phyloP scores from a whole-genome alignment of 768 basidiomycete species.

The Boletus tomentosulus region DNA sequence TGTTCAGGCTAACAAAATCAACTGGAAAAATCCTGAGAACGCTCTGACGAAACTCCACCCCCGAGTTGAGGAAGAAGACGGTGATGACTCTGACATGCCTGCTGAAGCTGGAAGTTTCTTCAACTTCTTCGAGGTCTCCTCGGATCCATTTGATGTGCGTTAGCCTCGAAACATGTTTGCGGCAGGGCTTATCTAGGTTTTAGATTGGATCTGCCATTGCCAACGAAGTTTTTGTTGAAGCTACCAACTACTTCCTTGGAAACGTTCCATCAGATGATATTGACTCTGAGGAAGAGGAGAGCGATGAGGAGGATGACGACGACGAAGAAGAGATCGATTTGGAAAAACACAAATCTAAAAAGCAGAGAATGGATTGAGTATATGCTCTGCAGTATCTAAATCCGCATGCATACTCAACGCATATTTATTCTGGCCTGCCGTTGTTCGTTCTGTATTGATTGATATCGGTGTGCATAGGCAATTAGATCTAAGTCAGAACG shows the following conservation, averaged over 20 bases:
- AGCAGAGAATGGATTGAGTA: slow-evolving; percentile 47
- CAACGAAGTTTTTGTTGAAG: slow-evolving; percentile 76
- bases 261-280: slow-evolving; percentile 53
- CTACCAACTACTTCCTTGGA: slow-evolving; percentile 79
- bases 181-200: slow-evolving; percentile 5
- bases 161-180: neutral
- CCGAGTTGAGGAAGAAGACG: slow-evolving; percentile 50
- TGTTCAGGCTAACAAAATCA: slow-evolving; percentile 57
- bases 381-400: slow-evolving; percentile 9
- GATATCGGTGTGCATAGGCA: neutral
- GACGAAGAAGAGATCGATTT: slow-evolving; percentile 87
- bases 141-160: slow-evolving; percentile 68
- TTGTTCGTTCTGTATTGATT: slow-evolving; percentile 6
- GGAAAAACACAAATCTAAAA: slow-evolving; percentile 78
- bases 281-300: slow-evolving; percentile 64
- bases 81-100: slow-evolving; percentile 48
- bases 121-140: slow-evolving; percentile 72
- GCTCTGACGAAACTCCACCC: slow-evolving; percentile 80
- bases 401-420: slow-evolving; percentile 10
- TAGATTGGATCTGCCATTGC: slow-evolving; percentile 72
- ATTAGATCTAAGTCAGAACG: neutral
- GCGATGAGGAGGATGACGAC: slow-evolving; percentile 71
- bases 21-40: slow-evolving; percentile 77
- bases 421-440: slow-evolving; percentile 27
- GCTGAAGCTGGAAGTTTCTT: slow-evolving; percentile 81